Evolutionary conservation across 176 grass and related monocot species (phyloP).

Genomic region (Aegilops tauschii): DNA sequence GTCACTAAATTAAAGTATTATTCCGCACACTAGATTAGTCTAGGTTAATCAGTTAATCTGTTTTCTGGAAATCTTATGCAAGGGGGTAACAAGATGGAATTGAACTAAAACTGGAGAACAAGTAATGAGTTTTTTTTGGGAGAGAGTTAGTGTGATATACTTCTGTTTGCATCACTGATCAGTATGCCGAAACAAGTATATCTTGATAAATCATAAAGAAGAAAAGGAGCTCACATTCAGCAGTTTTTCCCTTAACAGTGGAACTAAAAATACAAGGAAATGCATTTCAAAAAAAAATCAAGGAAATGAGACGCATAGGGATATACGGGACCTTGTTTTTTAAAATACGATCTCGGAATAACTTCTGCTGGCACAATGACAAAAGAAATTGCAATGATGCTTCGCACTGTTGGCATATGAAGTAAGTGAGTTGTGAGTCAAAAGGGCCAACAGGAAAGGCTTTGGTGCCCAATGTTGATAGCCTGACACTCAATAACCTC

Average conservation of each 20-base stretch:
- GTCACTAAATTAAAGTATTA: neutral
- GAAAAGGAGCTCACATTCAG: neutral
- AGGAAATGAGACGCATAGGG: constrained; percentile 1
- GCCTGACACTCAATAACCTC: constrained; percentile 52
- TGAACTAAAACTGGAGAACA: neutral
- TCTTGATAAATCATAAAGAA: neutral
- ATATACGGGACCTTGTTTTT: constrained; percentile 72
- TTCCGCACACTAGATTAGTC: neutral
- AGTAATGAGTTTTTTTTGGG: neutral
- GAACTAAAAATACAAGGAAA: constrained; percentile 3
- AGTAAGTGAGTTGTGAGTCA: constrained; percentile 51
- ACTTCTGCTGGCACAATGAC: constrained; percentile 85
- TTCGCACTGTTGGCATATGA: constrained; percentile 86
- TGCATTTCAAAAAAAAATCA: neutral
- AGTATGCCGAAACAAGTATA: neutral
- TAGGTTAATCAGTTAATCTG: neutral
- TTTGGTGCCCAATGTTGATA: constrained; percentile 47
- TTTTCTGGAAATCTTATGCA: neutral
- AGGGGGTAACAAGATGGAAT: neutral
- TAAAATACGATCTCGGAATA: constrained; percentile 79
- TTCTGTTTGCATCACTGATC: neutral
- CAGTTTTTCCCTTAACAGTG: neutral
- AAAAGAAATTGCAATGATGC: constrained; percentile 92
- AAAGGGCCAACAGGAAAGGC: constrained; percentile 33
- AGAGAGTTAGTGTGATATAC: neutral